Conservation (phyloP, 176 grass and related monocot genomes). For the Lolium rigidum region DNA sequence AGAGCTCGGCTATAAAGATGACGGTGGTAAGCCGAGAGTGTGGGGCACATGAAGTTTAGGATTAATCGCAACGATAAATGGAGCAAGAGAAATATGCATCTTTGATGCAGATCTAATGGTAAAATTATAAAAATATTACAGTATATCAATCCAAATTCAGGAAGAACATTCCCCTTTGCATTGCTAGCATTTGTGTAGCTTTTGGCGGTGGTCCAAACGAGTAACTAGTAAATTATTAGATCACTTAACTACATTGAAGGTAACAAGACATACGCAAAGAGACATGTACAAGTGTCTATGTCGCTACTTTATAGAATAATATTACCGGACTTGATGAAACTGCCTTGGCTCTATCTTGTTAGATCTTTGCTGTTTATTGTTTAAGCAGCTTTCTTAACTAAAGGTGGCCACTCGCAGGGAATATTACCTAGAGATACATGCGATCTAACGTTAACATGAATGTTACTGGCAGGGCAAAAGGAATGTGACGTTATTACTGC, state of each 20-base stretch:
- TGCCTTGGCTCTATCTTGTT: conserved; percentile 36
- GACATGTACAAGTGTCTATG: conserved; percentile 26
- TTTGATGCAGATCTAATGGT: too few species aligned
- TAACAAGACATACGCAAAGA: conserved; percentile 45
- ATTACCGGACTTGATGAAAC: conserved; percentile 6
- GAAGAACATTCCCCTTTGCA: too few species aligned
- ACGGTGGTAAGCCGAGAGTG: background rate
- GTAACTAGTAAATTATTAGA: background rate
- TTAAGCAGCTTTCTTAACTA: conserved; percentile 35
- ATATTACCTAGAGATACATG: conserved; percentile 33
- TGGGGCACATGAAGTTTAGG: background rate
- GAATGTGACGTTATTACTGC: conserved; percentile 20
- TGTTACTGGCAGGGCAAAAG: conserved; percentile 23
- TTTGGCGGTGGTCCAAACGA: conserved; percentile 4
- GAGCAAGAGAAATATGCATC: too few species aligned
- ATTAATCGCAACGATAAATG: background rate
- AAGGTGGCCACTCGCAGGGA: conserved; percentile 23
- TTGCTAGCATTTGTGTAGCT: conserved; percentile 3
- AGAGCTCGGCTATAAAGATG: background rate
- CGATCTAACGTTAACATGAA: conserved; percentile 1
- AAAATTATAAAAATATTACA: too few species aligned
- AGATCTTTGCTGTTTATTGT: conserved; percentile 48
- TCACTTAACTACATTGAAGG: background rate
- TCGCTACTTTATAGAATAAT: conserved; percentile 35
- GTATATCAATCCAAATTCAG: too few species aligned